Conservation (phyloP, 768 basidiomycete species). For the Chalciporus chontae region DNA sequence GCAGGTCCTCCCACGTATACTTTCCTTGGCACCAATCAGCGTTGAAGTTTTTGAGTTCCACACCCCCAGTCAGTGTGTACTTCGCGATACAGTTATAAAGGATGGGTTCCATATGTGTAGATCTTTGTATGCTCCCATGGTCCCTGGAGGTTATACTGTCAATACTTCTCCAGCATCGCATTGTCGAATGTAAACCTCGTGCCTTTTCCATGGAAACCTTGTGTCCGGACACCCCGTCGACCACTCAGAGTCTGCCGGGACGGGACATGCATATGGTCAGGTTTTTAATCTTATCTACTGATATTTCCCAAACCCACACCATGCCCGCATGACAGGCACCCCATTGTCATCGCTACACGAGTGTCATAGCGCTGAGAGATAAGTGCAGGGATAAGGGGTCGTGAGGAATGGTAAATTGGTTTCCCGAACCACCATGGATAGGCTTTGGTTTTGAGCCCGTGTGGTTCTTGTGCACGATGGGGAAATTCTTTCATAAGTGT, state of each 20-base stretch:
- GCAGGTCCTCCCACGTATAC: conserved; percentile 1
- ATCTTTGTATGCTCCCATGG: not conserved
- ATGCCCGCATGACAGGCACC: not conserved
- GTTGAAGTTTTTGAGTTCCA: conserved; percentile 2
- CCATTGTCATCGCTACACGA: not conserved
- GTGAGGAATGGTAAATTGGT: not conserved
- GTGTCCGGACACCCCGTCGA: conserved; percentile 1
- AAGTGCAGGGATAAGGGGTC: not conserved
- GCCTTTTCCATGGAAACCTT: conserved; percentile 8
- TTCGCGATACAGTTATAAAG: not conserved
- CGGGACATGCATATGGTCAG: no score
- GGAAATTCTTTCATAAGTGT: no score
- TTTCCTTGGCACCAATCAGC: conserved; percentile 2
- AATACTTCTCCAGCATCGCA: not conserved
- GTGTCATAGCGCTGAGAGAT: not conserved
- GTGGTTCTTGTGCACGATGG: no score
- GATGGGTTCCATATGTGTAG: not conserved
- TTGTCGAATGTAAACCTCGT: not conserved
- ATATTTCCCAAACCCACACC: conserved; percentile 9
- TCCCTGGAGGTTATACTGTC: conserved; percentile 4
- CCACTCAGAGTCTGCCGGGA: not conserved
- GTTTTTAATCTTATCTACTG: no score
- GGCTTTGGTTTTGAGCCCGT: no score
- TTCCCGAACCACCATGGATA: not conserved
- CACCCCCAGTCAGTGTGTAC: not conserved